Conservation (phyloP, 257 asterid species). For the Parsonsia alboflavescens region DNA sequence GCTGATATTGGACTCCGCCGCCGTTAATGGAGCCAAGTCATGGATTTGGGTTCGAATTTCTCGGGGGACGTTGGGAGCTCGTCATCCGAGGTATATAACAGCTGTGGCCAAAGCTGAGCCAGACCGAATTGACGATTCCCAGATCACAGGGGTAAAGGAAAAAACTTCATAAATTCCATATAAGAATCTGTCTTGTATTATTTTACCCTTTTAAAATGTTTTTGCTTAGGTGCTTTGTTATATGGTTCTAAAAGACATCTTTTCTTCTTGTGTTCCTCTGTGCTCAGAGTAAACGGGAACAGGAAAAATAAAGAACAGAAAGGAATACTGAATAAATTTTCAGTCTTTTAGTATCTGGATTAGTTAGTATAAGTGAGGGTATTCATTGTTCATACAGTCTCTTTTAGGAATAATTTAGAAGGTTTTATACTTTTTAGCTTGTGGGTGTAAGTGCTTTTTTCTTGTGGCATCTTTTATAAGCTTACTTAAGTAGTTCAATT, state of each 20-base stretch:
- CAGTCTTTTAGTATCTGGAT: too few species aligned
- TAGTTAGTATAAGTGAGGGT: too few species aligned
- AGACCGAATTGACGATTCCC: conserved; percentile 35
- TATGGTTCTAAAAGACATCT: background rate
- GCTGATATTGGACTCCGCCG: conserved; percentile 20
- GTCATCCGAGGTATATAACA: conserved; percentile 33
- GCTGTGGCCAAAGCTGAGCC: conserved; percentile 58
- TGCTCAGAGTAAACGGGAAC: too few species aligned
- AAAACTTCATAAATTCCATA: background rate
- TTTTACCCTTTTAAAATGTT: background rate
- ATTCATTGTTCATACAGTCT: too few species aligned
- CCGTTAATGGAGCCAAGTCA: conserved; percentile 18
- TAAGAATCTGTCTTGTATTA: background rate
- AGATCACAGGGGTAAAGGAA: conserved; percentile 39
- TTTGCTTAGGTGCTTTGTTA: background rate
- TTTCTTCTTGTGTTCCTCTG: background rate
- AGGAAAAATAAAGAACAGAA: too few species aligned
- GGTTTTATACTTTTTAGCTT: too few species aligned
- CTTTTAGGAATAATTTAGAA: too few species aligned
- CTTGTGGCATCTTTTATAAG: too few species aligned
- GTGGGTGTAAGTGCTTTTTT: too few species aligned
- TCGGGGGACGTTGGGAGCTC: conserved; percentile 22
- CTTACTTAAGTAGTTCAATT: too few species aligned
- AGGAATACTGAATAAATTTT: too few species aligned
- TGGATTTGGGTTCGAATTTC: conserved; percentile 15